Base-by-base conservation (phyloP, 208 protist species). In the Leishmania tarentolae region DNA sequence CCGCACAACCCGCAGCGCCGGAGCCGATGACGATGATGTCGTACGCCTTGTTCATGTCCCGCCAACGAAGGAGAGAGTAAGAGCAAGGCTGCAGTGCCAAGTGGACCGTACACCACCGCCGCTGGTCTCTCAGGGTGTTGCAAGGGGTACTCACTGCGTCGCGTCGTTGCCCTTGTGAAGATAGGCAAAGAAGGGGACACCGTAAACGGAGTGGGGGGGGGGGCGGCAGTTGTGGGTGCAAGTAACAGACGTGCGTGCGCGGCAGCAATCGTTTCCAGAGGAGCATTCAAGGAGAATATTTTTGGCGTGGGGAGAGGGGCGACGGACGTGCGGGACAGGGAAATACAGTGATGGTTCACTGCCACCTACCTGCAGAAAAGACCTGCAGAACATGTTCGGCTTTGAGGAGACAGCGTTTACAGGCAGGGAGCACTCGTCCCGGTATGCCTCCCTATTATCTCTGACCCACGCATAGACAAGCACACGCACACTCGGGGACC, bases 11-110 rank as follows among this genome's bases (percentile, higher is more conserved):
- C 2, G 93, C 90, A 7, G 89, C 86, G 35, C 93, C 93, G 35
- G 93, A 87, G 21, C 93, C 93, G 57, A 97, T 72, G 2, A 97
- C 87, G 37, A 97, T 80, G 76, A 93, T 84, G 78, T 97, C 91
- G 80, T 90, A 96, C 13, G 83, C 65, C 15, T 63, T 50, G 79
- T 87, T 83, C 53, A 81, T 70, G 66, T 19, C 77, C 37, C 37
- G 42, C 52, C 77, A 21, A 21, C 40, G 15, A 73, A 50, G 28
- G 37, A 53, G 28, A 44, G 44, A 73, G 42, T 8, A 73, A 44
- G 50, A 61, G 4, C 17, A 76, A 35, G 52, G 8, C 46, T 1
- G 50, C 17, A 76, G 28, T 28, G 1, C 72, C 50, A 40, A 50
- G 31, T 53, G n/a, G 50, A 76, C 50, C 24, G 72, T 40, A 35